Conservation (phyloP, 352 stramenopile genomes). For the Phytophthora megakarya region DNA sequence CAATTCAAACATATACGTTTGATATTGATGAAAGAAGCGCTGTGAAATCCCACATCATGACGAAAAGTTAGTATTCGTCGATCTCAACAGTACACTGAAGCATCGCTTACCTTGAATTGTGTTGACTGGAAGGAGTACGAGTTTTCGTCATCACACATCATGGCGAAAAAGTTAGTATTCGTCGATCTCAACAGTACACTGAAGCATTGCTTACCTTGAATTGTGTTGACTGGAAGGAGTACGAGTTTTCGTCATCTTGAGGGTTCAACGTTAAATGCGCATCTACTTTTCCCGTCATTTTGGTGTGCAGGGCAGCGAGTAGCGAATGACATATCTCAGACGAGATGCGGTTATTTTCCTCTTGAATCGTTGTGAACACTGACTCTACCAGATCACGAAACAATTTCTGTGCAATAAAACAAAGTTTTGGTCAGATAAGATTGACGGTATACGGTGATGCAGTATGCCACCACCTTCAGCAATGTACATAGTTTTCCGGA, state of each 20-base stretch:
- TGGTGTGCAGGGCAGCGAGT: slow-evolving; percentile 56
- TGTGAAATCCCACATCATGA: slow-evolving; percentile 24
- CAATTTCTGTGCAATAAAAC: slow-evolving; percentile 59
- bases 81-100: not conserved
- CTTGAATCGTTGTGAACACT: slow-evolving; percentile 63
- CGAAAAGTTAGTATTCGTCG: not conserved
- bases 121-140: slow-evolving; percentile 69
- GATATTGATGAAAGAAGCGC: slow-evolving; percentile 80
- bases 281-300: slow-evolving; percentile 66
- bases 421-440: slow-evolving; percentile 7
- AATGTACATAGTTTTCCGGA: slow-evolving; percentile 67
- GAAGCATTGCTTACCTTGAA: slow-evolving; percentile 82
- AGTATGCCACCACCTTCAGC: slow-evolving; percentile 47
- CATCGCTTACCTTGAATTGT: slow-evolving; percentile 63
- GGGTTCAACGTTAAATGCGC: slow-evolving; percentile 49
- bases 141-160: slow-evolving; percentile 62
- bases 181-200: too few relatives aligned
- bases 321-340: slow-evolving; percentile 61
- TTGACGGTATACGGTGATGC: not conserved
- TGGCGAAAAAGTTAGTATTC: too few relatives aligned
- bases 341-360: slow-evolving; percentile 77
- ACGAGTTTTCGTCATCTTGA: slow-evolving; percentile 58
- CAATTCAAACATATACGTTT: slow-evolving; percentile 67
- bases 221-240: slow-evolving; percentile 66
- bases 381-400: slow-evolving; percentile 79